A percentile compares a stretch with the other conserved stretches of the same genome.
Conservation (phyloP, 1,139 yeast species). For the Pichia terricola region DNA sequence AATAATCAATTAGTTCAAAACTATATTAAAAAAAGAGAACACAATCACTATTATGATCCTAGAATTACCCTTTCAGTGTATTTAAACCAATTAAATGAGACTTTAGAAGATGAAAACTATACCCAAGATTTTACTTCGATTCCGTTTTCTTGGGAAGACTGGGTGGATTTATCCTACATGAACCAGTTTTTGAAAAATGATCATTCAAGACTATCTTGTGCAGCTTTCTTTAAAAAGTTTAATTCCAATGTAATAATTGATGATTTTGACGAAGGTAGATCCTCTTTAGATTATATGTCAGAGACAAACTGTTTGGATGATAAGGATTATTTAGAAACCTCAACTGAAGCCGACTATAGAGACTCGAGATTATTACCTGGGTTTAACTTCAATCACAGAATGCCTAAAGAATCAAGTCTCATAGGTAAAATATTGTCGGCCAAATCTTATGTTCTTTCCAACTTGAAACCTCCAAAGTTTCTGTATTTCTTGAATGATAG, state of each 20-base stretch:
- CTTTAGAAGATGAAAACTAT: neutral
- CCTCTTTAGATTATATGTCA: neutral
- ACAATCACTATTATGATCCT: slow-evolving; percentile 29
- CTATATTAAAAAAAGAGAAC: slow-evolving; percentile 4
- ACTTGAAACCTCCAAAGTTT: slow-evolving; percentile 34
- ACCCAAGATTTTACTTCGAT: slow-evolving; percentile 2
- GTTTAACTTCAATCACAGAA: slow-evolving; percentile 29
- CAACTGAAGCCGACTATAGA: slow-evolving; percentile 1
- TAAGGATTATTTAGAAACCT: slow-evolving; percentile 1
- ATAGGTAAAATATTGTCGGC: slow-evolving; percentile 29
- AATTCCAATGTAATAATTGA: neutral
- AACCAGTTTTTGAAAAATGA: slow-evolving; percentile 19
- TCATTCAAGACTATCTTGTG: too few relatives aligned
- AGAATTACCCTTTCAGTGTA: slow-evolving; percentile 32
- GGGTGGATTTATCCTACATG: slow-evolving; percentile 39
- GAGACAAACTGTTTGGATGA: neutral
- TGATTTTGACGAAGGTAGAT: neutral
- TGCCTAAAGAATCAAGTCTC: slow-evolving; percentile 27
- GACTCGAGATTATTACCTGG: slow-evolving; percentile 29
- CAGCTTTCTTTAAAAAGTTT: neutral
- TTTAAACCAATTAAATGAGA: slow-evolving; percentile 23
- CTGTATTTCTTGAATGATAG: slow-evolving; percentile 32
- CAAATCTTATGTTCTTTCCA: slow-evolving; percentile 33
- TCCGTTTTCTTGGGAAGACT: slow-evolving; percentile 53
- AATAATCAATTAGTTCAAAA: neutral